phyloP scores from a whole-genome alignment of 805 yeast genomes.

The Saccharomycopsis javanensis region DNA sequence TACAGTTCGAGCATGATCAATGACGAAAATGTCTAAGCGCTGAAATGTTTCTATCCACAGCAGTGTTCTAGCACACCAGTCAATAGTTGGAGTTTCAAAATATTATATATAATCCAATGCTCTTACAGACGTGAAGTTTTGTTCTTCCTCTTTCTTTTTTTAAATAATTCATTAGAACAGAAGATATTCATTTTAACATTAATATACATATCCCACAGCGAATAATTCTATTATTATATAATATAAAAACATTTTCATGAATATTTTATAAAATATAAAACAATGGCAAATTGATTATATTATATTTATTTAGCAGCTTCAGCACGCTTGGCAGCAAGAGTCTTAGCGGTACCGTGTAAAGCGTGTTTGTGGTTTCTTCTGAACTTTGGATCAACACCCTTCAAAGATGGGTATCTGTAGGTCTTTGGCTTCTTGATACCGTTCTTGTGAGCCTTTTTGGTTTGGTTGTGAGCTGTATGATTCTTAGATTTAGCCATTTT shows the following conservation, averaged over 20 bases:
- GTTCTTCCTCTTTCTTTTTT: not conserved
- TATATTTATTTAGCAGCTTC: conserved; percentile 26
- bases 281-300: not conserved
- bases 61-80: too few species aligned
- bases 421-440: conserved; percentile 99
- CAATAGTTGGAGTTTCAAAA: too few species aligned
- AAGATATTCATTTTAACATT: conserved; percentile 2
- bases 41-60: too few species aligned
- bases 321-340: conserved; percentile 75
- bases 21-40: too few species aligned
- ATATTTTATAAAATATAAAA: not conserved
- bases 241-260: not conserved
- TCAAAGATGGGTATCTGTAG: conserved; percentile 95
- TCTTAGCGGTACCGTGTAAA: conserved; percentile 94
- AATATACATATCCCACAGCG: conserved; percentile 2
- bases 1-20: too few species aligned
- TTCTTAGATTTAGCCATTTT: conserved; percentile 98
- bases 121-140: too few species aligned
- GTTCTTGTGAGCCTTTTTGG: conserved; percentile 99
- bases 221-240: conserved; percentile 1
- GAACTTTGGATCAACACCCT: conserved; percentile 99
- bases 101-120: too few species aligned
- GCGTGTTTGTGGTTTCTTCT: conserved; percentile 99
- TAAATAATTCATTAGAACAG: conserved; percentile 2
- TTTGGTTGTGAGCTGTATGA: conserved; percentile 99